Percentiles rank a stretch among this genome's conserved stretches.
Conservation (phyloP, 2,329 filamentous ascomycete genomes). For the Cercospora beticola region DNA sequence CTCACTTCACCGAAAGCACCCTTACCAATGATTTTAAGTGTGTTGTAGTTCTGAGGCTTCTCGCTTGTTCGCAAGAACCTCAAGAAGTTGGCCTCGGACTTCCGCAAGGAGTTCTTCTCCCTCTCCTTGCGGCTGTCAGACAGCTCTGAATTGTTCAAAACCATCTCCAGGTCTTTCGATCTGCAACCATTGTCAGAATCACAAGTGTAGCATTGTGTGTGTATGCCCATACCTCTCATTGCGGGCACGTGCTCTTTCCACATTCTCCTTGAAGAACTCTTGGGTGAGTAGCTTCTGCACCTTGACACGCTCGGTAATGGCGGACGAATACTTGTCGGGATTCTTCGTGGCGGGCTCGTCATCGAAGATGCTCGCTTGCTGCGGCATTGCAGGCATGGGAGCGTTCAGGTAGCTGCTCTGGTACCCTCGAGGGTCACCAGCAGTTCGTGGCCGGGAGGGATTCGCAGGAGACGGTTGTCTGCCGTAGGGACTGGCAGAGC, state of each 20-base stretch:
- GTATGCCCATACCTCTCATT: constrained; percentile 73
- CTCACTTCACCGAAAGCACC: constrained; percentile 98
- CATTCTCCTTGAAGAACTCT: constrained; percentile 96
- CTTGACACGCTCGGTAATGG: constrained; percentile 71
- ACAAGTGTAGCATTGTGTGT: neutral
- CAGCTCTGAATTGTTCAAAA: constrained; percentile 74
- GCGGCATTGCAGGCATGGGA: constrained; percentile 55
- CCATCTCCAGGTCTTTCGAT: constrained; percentile 87
- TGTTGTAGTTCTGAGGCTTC: constrained; percentile 89
- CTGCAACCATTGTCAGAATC: constrained; percentile 48
- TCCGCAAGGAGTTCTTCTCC: constrained; percentile 79
- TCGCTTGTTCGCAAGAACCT: constrained; percentile 93
- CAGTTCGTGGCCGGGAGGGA: constrained; percentile 74
- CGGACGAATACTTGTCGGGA: constrained; percentile 84
- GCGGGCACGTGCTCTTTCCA: constrained; percentile 89
- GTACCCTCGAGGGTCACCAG: constrained; percentile 62
- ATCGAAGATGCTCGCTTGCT: constrained; percentile 47
- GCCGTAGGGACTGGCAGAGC: constrained; percentile 66
- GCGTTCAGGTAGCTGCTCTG: constrained; percentile 68
- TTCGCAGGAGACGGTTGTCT: constrained; percentile 65
- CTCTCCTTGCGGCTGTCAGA: constrained; percentile 75
- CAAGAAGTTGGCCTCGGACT: constrained; percentile 87
- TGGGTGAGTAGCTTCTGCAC: constrained; percentile 65
- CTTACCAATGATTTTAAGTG: constrained; percentile 97
- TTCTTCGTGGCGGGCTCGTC: constrained; percentile 73